A percentile compares a stretch with the other conserved stretches of the same genome.
Conservation (phyloP, 2,329 filamentous ascomycete species). For the Penicillium capsulatum region DNA sequence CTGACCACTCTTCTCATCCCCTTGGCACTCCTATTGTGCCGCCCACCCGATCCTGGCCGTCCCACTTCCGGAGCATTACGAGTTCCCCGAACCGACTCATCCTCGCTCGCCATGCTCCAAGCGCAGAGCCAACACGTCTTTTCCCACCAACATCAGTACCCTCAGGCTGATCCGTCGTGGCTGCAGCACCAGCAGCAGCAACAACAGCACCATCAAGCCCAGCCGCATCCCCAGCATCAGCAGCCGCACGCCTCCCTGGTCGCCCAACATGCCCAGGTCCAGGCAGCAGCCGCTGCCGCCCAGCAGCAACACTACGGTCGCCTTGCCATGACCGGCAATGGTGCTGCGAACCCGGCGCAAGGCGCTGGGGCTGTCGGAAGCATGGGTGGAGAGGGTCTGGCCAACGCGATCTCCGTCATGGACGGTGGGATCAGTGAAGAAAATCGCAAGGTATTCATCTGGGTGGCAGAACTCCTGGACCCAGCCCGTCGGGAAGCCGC, state of each 20-base stretch:
- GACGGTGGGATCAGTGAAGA: slow-evolving; percentile 76
- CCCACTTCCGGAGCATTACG: slow-evolving; percentile 25
- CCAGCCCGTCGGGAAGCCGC: slow-evolving; percentile 84
- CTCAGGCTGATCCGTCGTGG: slow-evolving; percentile 45
- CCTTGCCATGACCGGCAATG: slow-evolving; percentile 63
- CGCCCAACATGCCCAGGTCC: slow-evolving; percentile 54
- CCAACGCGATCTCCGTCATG: slow-evolving; percentile 41
- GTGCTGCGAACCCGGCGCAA: slow-evolving; percentile 34
- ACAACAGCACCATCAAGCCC: slow-evolving; percentile 36
- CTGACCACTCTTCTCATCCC: slow-evolving; percentile 7
- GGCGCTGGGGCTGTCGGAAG: slow-evolving; percentile 39
- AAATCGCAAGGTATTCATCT: slow-evolving; percentile 85
- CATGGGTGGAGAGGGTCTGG: slow-evolving; percentile 45
- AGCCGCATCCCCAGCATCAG: slow-evolving; percentile 40
- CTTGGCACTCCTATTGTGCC: not conserved
- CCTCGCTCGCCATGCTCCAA: slow-evolving; percentile 42
- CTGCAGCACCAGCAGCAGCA: slow-evolving; percentile 42
- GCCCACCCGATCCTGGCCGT: slow-evolving; percentile 6
- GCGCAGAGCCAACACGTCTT: slow-evolving; percentile 58
- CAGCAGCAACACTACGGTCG: slow-evolving; percentile 64
- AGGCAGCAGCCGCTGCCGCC: slow-evolving; percentile 43
- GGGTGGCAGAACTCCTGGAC: slow-evolving; percentile 87
- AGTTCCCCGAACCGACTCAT: slow-evolving; percentile 20
- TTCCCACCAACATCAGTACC: slow-evolving; percentile 55
- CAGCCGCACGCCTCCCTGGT: slow-evolving; percentile 44